Percentiles rank a stretch among this genome's conserved stretches.
phyloP scores from a whole-genome alignment of 164 flowering plant genomes.

The Annona cherimola region DNA sequence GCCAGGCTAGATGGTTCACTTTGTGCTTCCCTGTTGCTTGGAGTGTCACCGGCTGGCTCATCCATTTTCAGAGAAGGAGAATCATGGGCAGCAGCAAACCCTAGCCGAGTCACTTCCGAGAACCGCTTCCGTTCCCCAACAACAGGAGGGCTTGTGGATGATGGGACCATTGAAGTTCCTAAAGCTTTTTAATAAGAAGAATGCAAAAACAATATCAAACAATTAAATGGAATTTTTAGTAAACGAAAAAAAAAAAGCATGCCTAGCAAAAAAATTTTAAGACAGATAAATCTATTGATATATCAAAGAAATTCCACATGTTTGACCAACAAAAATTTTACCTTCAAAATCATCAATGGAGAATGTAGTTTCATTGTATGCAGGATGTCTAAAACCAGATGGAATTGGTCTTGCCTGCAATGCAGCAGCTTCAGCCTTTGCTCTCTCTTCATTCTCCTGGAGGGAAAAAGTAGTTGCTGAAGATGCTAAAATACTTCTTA shows the following conservation, averaged over 20 bases:
- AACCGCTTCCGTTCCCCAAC: conserved; percentile 53
- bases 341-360: conserved; percentile 93
- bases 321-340: conserved; percentile 1
- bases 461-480: not conserved
- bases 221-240: not conserved
- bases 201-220: not conserved
- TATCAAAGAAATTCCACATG: not conserved
- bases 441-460: conserved; percentile 65
- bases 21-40: conserved; percentile 20
- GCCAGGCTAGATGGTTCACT: conserved; percentile 25
- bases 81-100: conserved; percentile 85
- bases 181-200: conserved; percentile 41
- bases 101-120: conserved; percentile 83
- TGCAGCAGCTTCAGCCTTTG: conserved; percentile 62
- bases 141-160: conserved; percentile 64
- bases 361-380: conserved; percentile 37
- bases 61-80: conserved; percentile 57
- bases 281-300: not conserved
- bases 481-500: not conserved
- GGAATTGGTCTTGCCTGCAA: conserved; percentile 25
- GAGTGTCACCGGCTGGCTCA: conserved; percentile 22
- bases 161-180: conserved; percentile 36
- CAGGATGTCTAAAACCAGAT: conserved; percentile 25
- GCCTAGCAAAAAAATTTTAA: not conserved
- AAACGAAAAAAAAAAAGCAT: not conserved